Percentiles rank a stretch among this genome's conserved stretches.
These are phyloP conservation scores for Limonium bicolor DNA, from an alignment of 148 eudicot species.

Conservation along the genomic window DNA sequence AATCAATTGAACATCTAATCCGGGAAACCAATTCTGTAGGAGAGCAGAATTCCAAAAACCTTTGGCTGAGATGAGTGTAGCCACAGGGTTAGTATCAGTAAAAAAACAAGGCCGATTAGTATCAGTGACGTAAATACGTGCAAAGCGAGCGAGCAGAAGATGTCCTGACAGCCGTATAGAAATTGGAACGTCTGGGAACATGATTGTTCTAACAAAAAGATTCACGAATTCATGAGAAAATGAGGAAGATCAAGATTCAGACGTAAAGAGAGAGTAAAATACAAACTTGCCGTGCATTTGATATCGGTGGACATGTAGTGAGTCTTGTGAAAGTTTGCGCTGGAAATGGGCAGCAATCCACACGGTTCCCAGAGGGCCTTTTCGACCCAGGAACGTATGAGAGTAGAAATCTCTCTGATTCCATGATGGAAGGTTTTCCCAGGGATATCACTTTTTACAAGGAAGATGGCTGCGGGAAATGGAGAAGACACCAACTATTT, in stretches of 20 bases:
- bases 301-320: slow-evolving; percentile 57
- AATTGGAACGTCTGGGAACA: slow-evolving; percentile 86
- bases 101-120: slow-evolving; percentile 75
- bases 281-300: slow-evolving; percentile 58
- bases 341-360: slow-evolving; percentile 71
- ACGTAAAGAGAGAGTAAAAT: too few species aligned
- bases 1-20: too few species aligned
- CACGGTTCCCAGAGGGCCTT: slow-evolving; percentile 26
- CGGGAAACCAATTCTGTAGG: too few species aligned
- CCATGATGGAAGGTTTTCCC: too few species aligned
- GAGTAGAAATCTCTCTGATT: too few species aligned
- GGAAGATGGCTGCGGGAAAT: too few species aligned
- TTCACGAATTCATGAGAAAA: neutral
- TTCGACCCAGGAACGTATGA: slow-evolving; percentile 27
- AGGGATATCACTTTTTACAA: too few species aligned
- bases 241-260: neutral
- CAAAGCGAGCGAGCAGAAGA: slow-evolving; percentile 87
- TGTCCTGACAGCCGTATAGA: slow-evolving; percentile 87
- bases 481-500: too few species aligned
- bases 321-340: slow-evolving; percentile 58
- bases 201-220: slow-evolving; percentile 47
- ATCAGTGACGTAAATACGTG: slow-evolving; percentile 53
- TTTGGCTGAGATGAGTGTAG: too few species aligned
- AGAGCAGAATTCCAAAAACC: too few species aligned
- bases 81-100: too few species aligned